phyloP scores from a whole-genome alignment of 257 asterid species.

The Plantago elongata region DNA sequence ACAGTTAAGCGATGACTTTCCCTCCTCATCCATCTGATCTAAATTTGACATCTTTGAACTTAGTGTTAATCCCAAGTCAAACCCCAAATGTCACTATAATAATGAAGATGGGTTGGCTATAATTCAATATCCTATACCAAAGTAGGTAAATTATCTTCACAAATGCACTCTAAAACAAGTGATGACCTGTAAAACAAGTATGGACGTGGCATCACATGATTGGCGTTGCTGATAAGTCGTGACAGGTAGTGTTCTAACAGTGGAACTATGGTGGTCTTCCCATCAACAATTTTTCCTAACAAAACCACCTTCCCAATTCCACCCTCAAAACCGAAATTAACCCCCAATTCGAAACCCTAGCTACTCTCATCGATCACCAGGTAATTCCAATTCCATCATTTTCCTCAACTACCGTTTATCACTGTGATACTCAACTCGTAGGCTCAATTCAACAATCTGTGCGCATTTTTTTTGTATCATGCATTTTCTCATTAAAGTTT shows the following conservation, averaged over 20 bases:
- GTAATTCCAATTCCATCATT: conserved; percentile 23
- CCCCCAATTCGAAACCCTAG: conserved; percentile 16
- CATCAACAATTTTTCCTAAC: background rate
- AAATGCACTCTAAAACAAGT: no score
- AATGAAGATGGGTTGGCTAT: no score
- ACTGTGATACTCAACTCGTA: background rate
- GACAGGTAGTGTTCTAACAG: conserved; percentile 26
- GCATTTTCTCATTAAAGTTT: no score
- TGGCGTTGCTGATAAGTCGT: conserved; percentile 23
- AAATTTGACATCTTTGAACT: no score
- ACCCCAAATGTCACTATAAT: no score
- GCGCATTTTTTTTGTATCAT: no score
- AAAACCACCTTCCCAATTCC: conserved; percentile 28
- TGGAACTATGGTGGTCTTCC: conserved; percentile 6
- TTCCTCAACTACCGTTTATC: background rate
- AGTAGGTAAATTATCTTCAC: no score
- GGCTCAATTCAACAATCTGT: no score
- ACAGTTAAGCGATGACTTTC: no score
- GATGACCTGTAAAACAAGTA: conserved; percentile 24
- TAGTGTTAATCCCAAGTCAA: no score
- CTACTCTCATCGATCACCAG: conserved; percentile 9
- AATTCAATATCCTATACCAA: no score
- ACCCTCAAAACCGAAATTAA: conserved; percentile 4
- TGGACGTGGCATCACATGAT: conserved; percentile 25
- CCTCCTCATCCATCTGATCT: no score